Evolutionary conservation across 768 basidiomycete genomes (phyloP).

Genomic region (Cystobasidium onofrii): DNA sequence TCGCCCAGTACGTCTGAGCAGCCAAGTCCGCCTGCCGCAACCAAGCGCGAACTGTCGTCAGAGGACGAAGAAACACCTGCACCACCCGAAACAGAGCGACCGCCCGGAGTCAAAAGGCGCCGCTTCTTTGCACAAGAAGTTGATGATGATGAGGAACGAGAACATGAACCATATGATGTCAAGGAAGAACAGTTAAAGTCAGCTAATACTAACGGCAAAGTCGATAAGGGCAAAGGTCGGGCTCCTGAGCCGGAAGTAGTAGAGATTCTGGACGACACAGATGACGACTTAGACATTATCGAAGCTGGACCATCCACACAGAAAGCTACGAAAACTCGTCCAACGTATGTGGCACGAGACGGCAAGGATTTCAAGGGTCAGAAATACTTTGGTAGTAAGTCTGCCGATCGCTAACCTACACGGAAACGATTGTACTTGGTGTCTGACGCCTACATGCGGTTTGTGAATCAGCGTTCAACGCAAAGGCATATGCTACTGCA

Average conservation of each 20-base stretch:
- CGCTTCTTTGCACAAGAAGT: constrained; percentile 8
- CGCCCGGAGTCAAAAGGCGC: not conserved
- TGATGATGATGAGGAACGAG: not conserved
- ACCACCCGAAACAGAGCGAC: not conserved
- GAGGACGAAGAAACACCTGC: constrained; percentile 11
- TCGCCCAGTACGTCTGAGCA: not conserved
- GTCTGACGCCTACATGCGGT: not conserved
- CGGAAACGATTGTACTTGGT: not conserved
- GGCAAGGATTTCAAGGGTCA: constrained; percentile 22
- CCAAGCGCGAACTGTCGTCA: not conserved
- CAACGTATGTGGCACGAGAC: not conserved
- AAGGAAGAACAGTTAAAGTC: not conserved
- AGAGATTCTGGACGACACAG: constrained; percentile 11
- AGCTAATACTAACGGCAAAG: not conserved
- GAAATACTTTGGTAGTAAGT: constrained; percentile 13
- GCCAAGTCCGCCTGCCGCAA: not conserved
- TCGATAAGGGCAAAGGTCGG: not conserved
- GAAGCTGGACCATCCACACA: not conserved
- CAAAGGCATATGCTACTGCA: not conserved
- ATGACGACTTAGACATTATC: not conserved
- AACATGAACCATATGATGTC: not conserved
- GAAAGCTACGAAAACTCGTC: not conserved
- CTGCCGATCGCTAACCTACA: not conserved
- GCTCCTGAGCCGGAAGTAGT: not conserved
- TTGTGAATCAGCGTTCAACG: constrained; percentile 1